phyloP scores from a whole-genome alignment of 176 grass and related monocot species.

The Puccinellia tenuiflora region DNA sequence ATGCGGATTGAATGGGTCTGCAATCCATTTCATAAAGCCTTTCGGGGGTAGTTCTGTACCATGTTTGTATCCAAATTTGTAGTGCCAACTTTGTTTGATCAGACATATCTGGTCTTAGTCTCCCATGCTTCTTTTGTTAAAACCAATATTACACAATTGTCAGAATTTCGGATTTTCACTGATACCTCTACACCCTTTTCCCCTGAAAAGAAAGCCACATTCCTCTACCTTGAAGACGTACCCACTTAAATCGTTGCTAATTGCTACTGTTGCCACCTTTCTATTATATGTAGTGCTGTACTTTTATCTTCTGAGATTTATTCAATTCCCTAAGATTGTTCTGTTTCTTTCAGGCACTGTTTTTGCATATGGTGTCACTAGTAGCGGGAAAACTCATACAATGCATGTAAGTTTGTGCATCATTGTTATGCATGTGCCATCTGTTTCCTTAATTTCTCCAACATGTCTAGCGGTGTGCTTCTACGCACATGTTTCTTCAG shows the following conservation, averaged over 20 bases:
- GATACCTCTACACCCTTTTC: neutral
- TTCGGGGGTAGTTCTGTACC: neutral
- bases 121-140: slow-evolving; percentile 10
- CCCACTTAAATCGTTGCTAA: slow-evolving; percentile 1
- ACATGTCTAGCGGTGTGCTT: neutral
- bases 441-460: neutral
- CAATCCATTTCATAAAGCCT: neutral
- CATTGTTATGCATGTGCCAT: neutral
- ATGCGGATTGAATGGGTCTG: neutral
- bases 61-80: neutral
- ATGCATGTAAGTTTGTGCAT: slow-evolving; percentile 87
- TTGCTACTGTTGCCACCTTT: neutral
- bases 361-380: slow-evolving; percentile 99
- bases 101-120: neutral
- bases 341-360: slow-evolving; percentile 69
- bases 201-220: neutral
- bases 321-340: slow-evolving; percentile 3
- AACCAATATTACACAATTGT: neutral
- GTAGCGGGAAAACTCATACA: slow-evolving; percentile 97
- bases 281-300: neutral
- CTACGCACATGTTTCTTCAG: slow-evolving; percentile 12
- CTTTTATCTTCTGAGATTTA: neutral
- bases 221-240: slow-evolving; percentile 13
- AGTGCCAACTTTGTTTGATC: neutral
- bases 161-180: neutral